Percentiles rank a stretch among this genome's conserved stretches.
Conservation (phyloP, 352 stramenopile species). For the Phytopythium boreale region DNA sequence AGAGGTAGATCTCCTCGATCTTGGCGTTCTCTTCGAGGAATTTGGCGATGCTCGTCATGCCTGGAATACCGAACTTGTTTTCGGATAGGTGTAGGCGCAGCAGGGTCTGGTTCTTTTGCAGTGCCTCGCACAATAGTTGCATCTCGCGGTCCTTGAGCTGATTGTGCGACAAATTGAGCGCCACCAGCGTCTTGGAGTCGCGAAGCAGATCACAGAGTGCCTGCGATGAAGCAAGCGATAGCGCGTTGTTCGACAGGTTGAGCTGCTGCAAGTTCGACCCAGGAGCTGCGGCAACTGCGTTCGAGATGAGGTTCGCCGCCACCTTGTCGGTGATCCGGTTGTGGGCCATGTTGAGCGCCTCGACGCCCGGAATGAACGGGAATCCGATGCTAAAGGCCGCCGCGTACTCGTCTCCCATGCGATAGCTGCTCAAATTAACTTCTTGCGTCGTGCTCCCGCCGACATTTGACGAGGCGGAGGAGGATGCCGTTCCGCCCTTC, state of each 20-base stretch:
- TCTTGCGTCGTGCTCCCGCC: slow-evolving; percentile 47
- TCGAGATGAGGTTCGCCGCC: slow-evolving; percentile 46
- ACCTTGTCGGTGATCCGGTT: slow-evolving; percentile 69
- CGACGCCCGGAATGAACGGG: slow-evolving; percentile 55
- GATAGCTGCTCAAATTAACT: slow-evolving; percentile 69
- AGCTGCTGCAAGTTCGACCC: slow-evolving; percentile 42
- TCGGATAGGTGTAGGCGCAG: slow-evolving; percentile 65
- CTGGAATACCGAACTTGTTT: slow-evolving; percentile 58
- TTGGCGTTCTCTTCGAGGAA: slow-evolving; percentile 74
- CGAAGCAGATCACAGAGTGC: slow-evolving; percentile 41
- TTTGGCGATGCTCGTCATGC: slow-evolving; percentile 62
- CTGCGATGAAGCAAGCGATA: slow-evolving; percentile 32
- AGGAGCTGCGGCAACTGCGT: slow-evolving; percentile 14
- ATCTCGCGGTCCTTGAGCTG: slow-evolving; percentile 58
- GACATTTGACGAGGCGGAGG: slow-evolving; percentile 22
- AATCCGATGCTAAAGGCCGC: slow-evolving; percentile 60
- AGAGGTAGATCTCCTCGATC: slow-evolving; percentile 75
- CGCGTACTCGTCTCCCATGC: slow-evolving; percentile 62
- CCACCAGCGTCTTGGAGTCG: slow-evolving; percentile 44
- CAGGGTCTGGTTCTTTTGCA: slow-evolving; percentile 69
- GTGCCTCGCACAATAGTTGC: slow-evolving; percentile 64
- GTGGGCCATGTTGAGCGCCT: slow-evolving; percentile 63
- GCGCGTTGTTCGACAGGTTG: slow-evolving; percentile 62
- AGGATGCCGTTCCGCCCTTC: slow-evolving; percentile 33
- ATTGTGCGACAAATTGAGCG: slow-evolving; percentile 70